Evolutionary conservation across 495 filamentous ascomycete genomes (phyloP), one percentile per base, ranked within the genome.

Genomic region (Aspergillus mulundensis): DNA sequence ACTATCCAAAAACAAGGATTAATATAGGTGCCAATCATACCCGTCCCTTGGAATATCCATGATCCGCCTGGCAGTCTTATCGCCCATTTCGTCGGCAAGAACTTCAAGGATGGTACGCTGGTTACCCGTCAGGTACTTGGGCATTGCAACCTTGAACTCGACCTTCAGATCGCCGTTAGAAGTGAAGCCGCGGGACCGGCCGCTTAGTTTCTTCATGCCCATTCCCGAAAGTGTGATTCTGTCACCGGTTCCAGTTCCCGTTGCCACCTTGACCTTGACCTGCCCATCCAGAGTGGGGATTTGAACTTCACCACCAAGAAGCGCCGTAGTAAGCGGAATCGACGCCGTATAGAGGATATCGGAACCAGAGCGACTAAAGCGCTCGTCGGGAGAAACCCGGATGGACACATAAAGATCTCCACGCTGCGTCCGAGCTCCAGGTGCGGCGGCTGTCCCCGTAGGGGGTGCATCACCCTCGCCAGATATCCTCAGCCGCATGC

Each of bases 101-200:
- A 97, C 90, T 72, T 98, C 94, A 55, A 97, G 67, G 28, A 98
- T 87, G 0, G 87, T 91, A 34, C 95, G 81, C 75, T 97, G 93
- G 70, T 94, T 96, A 19, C 83, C 76, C 20, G 83, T 90, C 62
- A 98, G 76, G 63, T 91, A 95, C 71, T 95, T 97, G 12, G 94
- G 94, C 90, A 97, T 95, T 25, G 81, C 69, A 14, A 98, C 89
- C 75, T 91, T 93, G 77, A 95, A 97, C 69, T 97, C 95, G 7
- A 98, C 90, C 62, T 82, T 86, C 25, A 97, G 72, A 61, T 98
- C 95, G 64, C 91, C 91, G n/a, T 69, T 72, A 6, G 76, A 72
- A 44, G 47, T 70, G 55, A 73, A 73, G 32, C 71, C 78, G 46
- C 81, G 78, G n/a, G 74, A 63, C 11, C 82, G 74, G 23, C 73